Conservation (phyloP, 2,329 filamentous ascomycete genomes). For the Thielaviopsis euricoi region DNA sequence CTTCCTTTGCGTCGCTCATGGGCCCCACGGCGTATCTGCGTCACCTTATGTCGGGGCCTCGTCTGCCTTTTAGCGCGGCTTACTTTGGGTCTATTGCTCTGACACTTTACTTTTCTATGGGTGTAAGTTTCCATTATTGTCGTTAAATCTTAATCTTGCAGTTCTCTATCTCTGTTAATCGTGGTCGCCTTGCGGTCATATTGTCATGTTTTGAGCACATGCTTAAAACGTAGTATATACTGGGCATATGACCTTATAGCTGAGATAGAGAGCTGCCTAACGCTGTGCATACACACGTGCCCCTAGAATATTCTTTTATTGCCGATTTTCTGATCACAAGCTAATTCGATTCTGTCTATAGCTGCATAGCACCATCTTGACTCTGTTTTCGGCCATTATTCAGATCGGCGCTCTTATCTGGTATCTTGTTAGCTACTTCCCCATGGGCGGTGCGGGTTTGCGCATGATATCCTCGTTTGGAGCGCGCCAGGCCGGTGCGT, state of each 20-base stretch:
- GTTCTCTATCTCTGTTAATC: too few relatives aligned
- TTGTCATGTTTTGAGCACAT: not conserved
- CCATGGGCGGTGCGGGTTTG: conserved; percentile 82
- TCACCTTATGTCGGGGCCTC: conserved; percentile 69
- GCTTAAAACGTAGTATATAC: not conserved
- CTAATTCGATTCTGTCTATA: conserved; percentile 22
- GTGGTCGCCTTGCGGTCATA: not conserved
- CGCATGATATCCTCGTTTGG: conserved; percentile 78
- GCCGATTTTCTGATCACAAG: conserved; percentile 12
- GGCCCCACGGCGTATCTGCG: conserved; percentile 68
- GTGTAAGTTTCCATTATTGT: conserved; percentile 47
- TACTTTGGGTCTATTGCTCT: conserved; percentile 88
- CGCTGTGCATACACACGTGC: not conserved
- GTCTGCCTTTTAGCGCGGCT: conserved; percentile 80
- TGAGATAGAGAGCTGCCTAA: not conserved
- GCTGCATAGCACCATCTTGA: conserved; percentile 74
- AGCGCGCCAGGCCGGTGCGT: conserved; percentile 65
- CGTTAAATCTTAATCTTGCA: not conserved
- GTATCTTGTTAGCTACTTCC: conserved; percentile 96
- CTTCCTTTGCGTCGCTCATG: conserved; percentile 89
- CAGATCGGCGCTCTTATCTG: conserved; percentile 73
- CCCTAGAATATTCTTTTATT: not conserved
- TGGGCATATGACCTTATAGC: not conserved
- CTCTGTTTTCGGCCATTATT: conserved; percentile 64
- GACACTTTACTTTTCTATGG: conserved; percentile 82